Evolutionary conservation across 108 stramenopile species (phyloP).

Genomic region (Fragilaria radians): DNA sequence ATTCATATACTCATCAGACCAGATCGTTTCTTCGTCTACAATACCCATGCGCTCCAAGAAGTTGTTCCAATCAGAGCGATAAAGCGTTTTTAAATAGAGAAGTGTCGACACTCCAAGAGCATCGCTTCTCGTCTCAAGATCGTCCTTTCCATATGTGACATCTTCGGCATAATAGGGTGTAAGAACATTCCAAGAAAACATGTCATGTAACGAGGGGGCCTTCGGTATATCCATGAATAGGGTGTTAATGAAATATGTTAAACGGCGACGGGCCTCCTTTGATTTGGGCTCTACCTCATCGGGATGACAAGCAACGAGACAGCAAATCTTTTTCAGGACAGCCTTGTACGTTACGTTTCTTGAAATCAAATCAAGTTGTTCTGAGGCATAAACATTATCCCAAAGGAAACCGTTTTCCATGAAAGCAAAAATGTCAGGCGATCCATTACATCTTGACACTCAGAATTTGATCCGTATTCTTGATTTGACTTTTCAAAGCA

Average conservation of each 20-base stretch:
- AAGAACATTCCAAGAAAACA: constrained; percentile 95
- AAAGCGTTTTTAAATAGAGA: constrained; percentile 94
- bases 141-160: constrained; percentile 88
- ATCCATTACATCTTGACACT: constrained; percentile 69
- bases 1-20: constrained; percentile 76
- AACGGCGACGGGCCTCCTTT: constrained; percentile 88
- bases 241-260: constrained; percentile 98
- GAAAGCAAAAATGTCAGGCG: constrained; percentile 78
- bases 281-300: constrained; percentile 95
- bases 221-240: constrained; percentile 99
- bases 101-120: constrained; percentile 91
- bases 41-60: constrained; percentile 88
- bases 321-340: constrained; percentile 83
- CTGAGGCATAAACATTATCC: constrained; percentile 92
- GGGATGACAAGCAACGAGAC: constrained; percentile 86
- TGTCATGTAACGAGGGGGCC: constrained; percentile 90
- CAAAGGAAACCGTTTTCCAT: constrained; percentile 96
- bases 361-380: constrained; percentile 75
- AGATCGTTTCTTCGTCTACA: constrained; percentile 83
- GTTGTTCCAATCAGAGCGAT: constrained; percentile 91
- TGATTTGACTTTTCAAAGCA: constrained; percentile 74
- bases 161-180: constrained; percentile 98
- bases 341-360: constrained; percentile 65
- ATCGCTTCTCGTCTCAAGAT: constrained; percentile 87
- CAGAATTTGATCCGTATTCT: constrained; percentile 32